Percentiles rank a stretch among this genome's conserved stretches.
phyloP scores from a whole-genome alignment of 2,329 filamentous ascomycete species.

The Leptographium wingfieldii region DNA sequence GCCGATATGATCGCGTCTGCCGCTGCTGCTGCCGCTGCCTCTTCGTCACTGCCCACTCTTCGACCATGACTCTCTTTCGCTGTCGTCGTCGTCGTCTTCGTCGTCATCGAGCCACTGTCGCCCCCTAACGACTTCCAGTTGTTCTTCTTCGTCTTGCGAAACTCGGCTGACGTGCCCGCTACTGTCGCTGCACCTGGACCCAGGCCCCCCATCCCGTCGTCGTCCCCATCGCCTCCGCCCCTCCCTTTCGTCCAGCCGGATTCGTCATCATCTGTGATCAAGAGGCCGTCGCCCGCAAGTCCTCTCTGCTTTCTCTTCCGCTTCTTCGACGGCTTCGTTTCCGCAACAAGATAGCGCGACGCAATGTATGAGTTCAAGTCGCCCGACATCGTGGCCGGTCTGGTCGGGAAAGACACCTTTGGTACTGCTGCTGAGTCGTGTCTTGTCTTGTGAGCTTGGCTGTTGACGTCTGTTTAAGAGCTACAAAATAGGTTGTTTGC shows the following conservation, averaged over 20 bases:
- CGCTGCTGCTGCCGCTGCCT: conserved; percentile 35
- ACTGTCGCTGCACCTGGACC: conserved; percentile 31
- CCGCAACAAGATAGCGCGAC: conserved; percentile 72
- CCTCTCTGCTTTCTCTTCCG: conserved; percentile 45
- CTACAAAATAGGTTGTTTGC: neutral
- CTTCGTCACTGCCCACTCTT: too few species aligned
- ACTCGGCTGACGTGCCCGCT: conserved; percentile 43
- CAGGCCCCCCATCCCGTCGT: conserved; percentile 40
- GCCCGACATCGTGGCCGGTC: conserved; percentile 30
- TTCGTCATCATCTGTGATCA: conserved; percentile 55
- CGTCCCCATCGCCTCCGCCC: conserved; percentile 24
- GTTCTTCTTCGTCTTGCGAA: conserved; percentile 65
- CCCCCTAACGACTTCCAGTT: conserved; percentile 62
- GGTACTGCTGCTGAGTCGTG: neutral
- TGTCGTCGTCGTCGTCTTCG: conserved; percentile 1
- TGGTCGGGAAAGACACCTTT: neutral
- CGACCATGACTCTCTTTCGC: neutral
- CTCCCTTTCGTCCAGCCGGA: conserved; percentile 31
- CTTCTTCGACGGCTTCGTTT: conserved; percentile 47
- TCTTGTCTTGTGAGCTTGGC: neutral
- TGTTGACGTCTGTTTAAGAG: neutral
- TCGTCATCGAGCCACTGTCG: conserved; percentile 1
- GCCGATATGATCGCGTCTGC: conserved; percentile 67
- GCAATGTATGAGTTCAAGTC: conserved; percentile 77
- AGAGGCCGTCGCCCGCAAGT: conserved; percentile 27